Conservation (phyloP, 139 green algal genomes). For the Haematococcus lacustris region DNA sequence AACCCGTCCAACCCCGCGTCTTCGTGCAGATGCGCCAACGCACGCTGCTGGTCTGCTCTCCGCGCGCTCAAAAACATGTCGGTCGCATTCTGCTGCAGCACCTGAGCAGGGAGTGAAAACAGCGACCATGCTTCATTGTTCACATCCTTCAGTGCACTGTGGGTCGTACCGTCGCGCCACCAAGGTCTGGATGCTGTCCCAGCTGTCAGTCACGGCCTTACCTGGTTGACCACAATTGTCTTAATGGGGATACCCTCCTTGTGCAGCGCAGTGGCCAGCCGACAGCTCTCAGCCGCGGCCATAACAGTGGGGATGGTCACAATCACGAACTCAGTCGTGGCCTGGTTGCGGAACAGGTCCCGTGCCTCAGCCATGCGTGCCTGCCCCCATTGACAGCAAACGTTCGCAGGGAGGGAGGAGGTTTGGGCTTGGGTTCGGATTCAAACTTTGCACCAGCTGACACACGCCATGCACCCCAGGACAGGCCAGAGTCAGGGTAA, state of each 20-base stretch:
- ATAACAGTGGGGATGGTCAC: conserved; percentile 98
- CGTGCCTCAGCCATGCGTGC: conserved; percentile 78
- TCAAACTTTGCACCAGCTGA: too few relatives aligned
- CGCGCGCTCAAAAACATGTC: conserved; percentile 60
- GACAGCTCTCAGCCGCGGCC: conserved; percentile 78
- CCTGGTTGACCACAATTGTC: conserved; percentile 90
- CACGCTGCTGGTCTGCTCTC: conserved; percentile 76
- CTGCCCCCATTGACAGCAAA: too few relatives aligned
- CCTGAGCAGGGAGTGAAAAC: conserved; percentile 12
- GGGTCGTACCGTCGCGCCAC: too few relatives aligned
- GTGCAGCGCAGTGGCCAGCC: conserved; percentile 65
- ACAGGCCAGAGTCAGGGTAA: too few relatives aligned
- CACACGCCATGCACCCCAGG: too few relatives aligned
- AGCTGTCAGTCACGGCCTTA: too few relatives aligned
- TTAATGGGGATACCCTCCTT: conserved; percentile 76
- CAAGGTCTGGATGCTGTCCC: too few relatives aligned
- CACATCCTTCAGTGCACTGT: background rate
- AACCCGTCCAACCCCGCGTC: conserved; percentile 69
- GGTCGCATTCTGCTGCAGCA: conserved; percentile 40
- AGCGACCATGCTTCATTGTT: background rate
- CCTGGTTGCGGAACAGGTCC: conserved; percentile 79
- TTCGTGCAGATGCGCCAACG: conserved; percentile 61
- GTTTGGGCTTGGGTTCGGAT: too few relatives aligned
- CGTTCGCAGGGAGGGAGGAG: too few relatives aligned
- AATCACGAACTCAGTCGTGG: conserved; percentile 89